These are phyloP conservation scores for Bacidia gigantensis DNA, from an alignment of 495 filamentous ascomycete species.

Conservation along the genomic window DNA sequence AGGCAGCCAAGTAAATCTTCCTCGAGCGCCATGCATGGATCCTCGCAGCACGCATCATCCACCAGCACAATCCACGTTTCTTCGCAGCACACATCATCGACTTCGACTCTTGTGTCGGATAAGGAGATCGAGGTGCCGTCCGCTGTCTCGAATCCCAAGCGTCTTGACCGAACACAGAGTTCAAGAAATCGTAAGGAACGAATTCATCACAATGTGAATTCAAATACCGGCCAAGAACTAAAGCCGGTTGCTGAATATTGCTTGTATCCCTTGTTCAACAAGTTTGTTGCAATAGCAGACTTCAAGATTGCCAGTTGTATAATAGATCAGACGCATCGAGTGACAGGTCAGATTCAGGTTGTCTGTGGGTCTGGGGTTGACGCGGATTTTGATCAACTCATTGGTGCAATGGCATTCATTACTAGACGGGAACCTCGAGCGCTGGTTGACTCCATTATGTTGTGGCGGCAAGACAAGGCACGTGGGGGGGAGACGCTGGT, in stretches of 20 bases:
- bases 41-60: constrained; percentile 2
- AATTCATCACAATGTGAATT: constrained; percentile 69
- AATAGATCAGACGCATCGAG: constrained; percentile 60
- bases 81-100: neutral
- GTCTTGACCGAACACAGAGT: constrained; percentile 50
- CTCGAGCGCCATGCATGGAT: constrained; percentile 3
- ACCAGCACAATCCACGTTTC: neutral
- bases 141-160: constrained; percentile 20
- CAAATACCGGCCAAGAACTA: constrained; percentile 59
- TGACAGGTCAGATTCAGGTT: constrained; percentile 51
- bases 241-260: constrained; percentile 96
- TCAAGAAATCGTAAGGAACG: constrained; percentile 54
- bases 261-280: constrained; percentile 88
- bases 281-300: constrained; percentile 73
- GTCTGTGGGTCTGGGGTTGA: constrained; percentile 86
- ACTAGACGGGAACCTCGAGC: constrained; percentile 85
- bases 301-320: constrained; percentile 82
- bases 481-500: neutral
- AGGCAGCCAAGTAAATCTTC: constrained; percentile 15
- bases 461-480: constrained; percentile 84
- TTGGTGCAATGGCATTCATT: constrained; percentile 84
- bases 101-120: constrained; percentile 9
- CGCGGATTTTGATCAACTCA: constrained; percentile 85
- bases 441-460: constrained; percentile 93
- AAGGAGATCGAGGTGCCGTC: constrained; percentile 2